These are phyloP conservation scores for Paraconiothyrium sp. DNA, from an alignment of 2,329 filamentous ascomycete genomes.

Conservation along the genomic window DNA sequence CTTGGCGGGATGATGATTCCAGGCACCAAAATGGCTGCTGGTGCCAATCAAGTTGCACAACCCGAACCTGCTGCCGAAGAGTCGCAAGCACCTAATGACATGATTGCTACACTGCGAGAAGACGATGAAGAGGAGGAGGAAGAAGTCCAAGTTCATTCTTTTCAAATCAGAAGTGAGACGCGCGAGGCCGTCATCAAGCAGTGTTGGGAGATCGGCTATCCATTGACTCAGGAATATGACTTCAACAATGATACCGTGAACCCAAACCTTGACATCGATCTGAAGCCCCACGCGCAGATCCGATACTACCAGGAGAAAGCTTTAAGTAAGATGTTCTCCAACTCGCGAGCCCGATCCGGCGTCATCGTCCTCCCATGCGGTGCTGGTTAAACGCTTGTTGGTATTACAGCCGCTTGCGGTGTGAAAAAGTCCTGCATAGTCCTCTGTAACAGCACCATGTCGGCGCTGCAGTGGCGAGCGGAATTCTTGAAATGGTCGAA, in stretches of 20 bases:
- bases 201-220: constrained; percentile 85
- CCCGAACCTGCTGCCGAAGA: constrained; percentile 23
- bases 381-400: constrained; percentile 95
- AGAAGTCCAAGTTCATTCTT: constrained; percentile 87
- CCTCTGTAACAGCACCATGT: constrained; percentile 97
- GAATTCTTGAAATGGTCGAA: constrained; percentile 99
- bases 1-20: constrained; percentile 90
- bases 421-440: constrained; percentile 97
- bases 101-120: constrained; percentile 71
- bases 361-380: constrained; percentile 97
- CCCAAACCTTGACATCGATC: constrained; percentile 90
- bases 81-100: constrained; percentile 60
- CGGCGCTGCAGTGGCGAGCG: constrained; percentile 93
- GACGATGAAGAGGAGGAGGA: constrained; percentile 89
- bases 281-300: constrained; percentile 89
- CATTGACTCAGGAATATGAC: constrained; percentile 95
- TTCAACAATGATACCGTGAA: constrained; percentile 92
- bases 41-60: constrained; percentile 73
- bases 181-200: constrained; percentile 90
- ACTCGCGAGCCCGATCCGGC: constrained; percentile 94
- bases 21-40: constrained; percentile 91
- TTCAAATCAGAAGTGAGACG: constrained; percentile 83
- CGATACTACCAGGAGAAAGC: constrained; percentile 97
- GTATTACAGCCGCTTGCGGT: constrained; percentile 97
- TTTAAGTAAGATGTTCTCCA: constrained; percentile 99